A percentile compares a stretch with the other conserved stretches of the same genome.
Evolutionary conservation across 2,329 filamentous ascomycete species (phyloP).

Genomic region (Herpotrichia juniperi): DNA sequence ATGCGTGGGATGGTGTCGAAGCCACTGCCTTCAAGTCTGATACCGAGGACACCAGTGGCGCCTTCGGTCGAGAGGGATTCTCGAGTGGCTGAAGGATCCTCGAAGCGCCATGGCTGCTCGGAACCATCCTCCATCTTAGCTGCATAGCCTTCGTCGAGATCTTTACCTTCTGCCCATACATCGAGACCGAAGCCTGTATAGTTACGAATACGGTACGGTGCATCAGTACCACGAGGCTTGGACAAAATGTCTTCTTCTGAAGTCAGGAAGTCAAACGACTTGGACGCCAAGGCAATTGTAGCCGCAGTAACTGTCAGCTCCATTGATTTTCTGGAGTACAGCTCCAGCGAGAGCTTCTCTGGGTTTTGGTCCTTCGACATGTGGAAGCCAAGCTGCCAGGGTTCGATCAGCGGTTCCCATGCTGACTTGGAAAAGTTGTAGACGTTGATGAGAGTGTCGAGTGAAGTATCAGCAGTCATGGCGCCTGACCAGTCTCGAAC

Average conservation of each 20-base stretch:
- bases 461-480: conserved; percentile 84
- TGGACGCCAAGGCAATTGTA: conserved; percentile 89
- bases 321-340: conserved; percentile 87
- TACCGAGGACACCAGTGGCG: conserved; percentile 76
- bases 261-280: conserved; percentile 88
- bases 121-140: conserved; percentile 85
- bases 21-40: conserved; percentile 88
- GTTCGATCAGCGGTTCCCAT: conserved; percentile 95
- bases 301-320: conserved; percentile 93
- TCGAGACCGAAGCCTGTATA: conserved; percentile 92
- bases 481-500: conserved; percentile 91
- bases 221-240: conserved; percentile 89
- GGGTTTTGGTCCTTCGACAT: conserved; percentile 78
- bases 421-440: conserved; percentile 99
- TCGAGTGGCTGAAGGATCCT: conserved; percentile 94
- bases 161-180: conserved; percentile 74
- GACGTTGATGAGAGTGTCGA: conserved; percentile 93
- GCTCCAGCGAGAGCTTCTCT: conserved; percentile 79
- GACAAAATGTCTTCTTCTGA: conserved; percentile 89
- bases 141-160: conserved; percentile 73
- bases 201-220: conserved; percentile 91
- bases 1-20: conserved; percentile 92
- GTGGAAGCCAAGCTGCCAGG: conserved; percentile 93
- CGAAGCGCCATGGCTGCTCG: conserved; percentile 94
- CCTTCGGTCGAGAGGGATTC: conserved; percentile 88